Evolutionary conservation across 345 rosid species (phyloP).

Genomic region (Syzygium aqueum): DNA sequence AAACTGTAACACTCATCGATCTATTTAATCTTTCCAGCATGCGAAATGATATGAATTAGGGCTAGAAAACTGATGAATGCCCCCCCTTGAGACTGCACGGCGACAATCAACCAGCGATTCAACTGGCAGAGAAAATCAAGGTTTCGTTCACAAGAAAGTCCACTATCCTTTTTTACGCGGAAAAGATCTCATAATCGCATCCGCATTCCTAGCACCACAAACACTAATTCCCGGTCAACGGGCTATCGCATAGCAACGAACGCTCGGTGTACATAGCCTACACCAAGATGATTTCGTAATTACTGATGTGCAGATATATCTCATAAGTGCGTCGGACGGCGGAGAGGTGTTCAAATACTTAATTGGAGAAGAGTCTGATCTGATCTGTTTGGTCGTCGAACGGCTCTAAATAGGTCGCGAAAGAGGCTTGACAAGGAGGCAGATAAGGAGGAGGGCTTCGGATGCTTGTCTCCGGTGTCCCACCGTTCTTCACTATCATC

Average conservation of each 20-base stretch:
- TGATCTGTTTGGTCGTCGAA: not conserved
- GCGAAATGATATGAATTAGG: not conserved
- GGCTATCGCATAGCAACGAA: not conserved
- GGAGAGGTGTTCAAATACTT: not conserved
- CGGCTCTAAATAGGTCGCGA: not conserved
- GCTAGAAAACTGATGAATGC: not conserved
- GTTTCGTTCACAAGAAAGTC: not conserved
- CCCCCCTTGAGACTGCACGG: not conserved
- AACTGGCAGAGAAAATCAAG: too few species aligned
- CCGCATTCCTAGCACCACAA: not conserved
- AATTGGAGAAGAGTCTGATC: not conserved
- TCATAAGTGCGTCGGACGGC: not conserved
- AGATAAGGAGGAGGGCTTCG: slow-evolving; percentile 24
- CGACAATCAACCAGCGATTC: too few species aligned
- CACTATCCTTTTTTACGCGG: not conserved
- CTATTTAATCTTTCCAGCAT: not conserved
- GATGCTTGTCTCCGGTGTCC: not conserved
- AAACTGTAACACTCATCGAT: not conserved
- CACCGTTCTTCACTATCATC: slow-evolving; percentile 24
- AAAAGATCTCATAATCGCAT: not conserved
- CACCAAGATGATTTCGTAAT: not conserved
- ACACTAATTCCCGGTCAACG: not conserved
- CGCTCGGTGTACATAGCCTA: not conserved
- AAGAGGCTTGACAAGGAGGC: slow-evolving; percentile 18
- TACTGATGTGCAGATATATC: not conserved